Evolutionary conservation across 306 rosid species (phyloP).

Genomic region (Corylus heterophylla): DNA sequence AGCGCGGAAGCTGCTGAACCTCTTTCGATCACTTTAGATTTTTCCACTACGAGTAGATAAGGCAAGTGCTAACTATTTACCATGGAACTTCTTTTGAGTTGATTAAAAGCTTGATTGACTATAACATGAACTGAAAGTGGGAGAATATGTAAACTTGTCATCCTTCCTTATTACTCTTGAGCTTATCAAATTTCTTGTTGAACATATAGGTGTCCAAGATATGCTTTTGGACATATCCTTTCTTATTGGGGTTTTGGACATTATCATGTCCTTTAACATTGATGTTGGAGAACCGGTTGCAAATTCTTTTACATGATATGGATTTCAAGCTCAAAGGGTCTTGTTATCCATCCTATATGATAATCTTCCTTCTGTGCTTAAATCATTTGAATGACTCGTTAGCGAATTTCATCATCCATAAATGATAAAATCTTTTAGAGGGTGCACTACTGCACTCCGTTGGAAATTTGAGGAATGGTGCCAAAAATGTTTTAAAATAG

Average conservation of each 20-base stretch:
- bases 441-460: not conserved
- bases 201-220: not conserved
- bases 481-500: not conserved
- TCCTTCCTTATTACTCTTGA: not conserved
- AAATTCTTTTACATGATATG: not conserved
- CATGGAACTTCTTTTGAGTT: not conserved
- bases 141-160: not conserved
- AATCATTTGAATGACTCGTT: not conserved
- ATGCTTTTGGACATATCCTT: constrained; percentile 21
- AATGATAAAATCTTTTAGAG: not conserved
- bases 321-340: not conserved
- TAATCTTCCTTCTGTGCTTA: not conserved
- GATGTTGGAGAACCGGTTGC: not conserved
- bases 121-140: not conserved
- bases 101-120: not conserved
- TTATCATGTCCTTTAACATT: not conserved
- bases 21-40: not conserved
- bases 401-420: not conserved
- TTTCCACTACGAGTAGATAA: not conserved
- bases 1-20: too few species aligned
- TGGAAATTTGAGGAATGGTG: not conserved
- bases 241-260: constrained; percentile 11
- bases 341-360: not conserved
- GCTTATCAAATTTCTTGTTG: not conserved
- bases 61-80: not conserved